Evolutionary conservation across 768 basidiomycete species (phyloP).

Genomic region (Exidia glandulosa): DNA sequence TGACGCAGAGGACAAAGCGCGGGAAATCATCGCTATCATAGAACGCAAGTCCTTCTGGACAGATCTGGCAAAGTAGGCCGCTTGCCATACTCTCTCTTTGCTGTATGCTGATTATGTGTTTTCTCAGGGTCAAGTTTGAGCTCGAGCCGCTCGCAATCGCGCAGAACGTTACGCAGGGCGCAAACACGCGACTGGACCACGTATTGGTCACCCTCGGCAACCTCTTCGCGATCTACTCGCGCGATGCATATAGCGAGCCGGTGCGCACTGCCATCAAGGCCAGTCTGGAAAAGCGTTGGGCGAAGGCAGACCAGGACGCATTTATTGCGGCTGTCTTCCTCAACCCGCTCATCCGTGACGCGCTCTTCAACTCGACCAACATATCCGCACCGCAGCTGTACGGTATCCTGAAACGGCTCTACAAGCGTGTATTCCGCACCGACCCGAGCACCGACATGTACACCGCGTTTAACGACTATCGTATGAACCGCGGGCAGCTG

Average conservation of each 20-base stretch:
- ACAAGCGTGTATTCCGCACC: conserved; percentile 2
- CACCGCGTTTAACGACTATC: conserved; percentile 5
- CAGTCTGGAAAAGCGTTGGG: conserved; percentile 11
- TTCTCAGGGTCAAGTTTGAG: conserved; percentile 10
- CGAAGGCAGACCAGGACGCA: conserved; percentile 4
- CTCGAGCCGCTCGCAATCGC: conserved; percentile 28
- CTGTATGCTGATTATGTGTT: not conserved
- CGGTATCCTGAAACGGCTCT: conserved; percentile 8
- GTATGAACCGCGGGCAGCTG: not conserved
- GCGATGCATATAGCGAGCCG: too few relatives aligned
- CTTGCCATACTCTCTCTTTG: too few relatives aligned
- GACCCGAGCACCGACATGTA: not conserved
- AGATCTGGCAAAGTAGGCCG: not conserved
- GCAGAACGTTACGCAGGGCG: conserved; percentile 22
- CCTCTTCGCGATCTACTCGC: conserved; percentile 10
- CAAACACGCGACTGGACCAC: conserved; percentile 20
- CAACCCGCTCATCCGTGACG: conserved; percentile 11
- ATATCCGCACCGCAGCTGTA: not conserved
- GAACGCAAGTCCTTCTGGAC: not conserved
- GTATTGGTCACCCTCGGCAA: conserved; percentile 23
- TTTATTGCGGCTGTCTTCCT: conserved; percentile 7
- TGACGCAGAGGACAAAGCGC: not conserved
- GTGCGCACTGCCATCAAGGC: conserved; percentile 1
- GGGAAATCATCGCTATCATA: not conserved
- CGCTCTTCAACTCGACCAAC: not conserved